Percentiles rank a stretch among this genome's conserved stretches.
Conservation (phyloP, 176 grass and related monocot genomes). For the Triticum dicoccoides region DNA sequence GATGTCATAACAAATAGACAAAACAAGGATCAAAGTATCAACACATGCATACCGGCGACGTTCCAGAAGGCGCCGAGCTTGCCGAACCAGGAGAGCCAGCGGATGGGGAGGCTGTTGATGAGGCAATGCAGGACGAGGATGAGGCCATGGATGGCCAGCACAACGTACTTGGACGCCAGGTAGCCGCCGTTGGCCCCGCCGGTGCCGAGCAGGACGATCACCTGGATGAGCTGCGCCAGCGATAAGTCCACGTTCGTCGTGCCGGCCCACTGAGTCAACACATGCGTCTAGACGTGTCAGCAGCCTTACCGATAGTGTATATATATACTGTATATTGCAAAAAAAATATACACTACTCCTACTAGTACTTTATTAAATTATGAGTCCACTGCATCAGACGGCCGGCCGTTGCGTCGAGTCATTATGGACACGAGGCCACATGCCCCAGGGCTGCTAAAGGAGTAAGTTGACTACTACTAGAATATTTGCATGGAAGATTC, state of each 20-base stretch:
- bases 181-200: conserved; percentile 57
- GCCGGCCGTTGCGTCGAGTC: neutral
- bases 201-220: conserved; percentile 53
- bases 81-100: conserved; percentile 43
- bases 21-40: neutral
- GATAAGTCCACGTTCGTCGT: conserved; percentile 54
- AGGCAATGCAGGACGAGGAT: conserved; percentile 39
- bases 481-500: too few species aligned
- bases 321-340: too few species aligned
- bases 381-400: neutral
- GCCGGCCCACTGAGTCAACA: conserved; percentile 32
- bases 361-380: neutral
- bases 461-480: too few species aligned
- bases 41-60: neutral
- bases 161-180: conserved; percentile 48
- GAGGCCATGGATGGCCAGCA: conserved; percentile 33
- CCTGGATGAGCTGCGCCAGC: conserved; percentile 54
- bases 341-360: too few species aligned
- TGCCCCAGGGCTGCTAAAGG: neutral
- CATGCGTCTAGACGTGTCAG: neutral
- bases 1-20: neutral
- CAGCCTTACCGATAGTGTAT: too few species aligned
- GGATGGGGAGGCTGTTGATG: conserved; percentile 54
- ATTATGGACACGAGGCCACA: too few species aligned
- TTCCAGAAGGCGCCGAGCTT: conserved; percentile 8